Evolutionary conservation across 306 rosid genomes (phyloP).

Genomic region (Cicer judaicum): DNA sequence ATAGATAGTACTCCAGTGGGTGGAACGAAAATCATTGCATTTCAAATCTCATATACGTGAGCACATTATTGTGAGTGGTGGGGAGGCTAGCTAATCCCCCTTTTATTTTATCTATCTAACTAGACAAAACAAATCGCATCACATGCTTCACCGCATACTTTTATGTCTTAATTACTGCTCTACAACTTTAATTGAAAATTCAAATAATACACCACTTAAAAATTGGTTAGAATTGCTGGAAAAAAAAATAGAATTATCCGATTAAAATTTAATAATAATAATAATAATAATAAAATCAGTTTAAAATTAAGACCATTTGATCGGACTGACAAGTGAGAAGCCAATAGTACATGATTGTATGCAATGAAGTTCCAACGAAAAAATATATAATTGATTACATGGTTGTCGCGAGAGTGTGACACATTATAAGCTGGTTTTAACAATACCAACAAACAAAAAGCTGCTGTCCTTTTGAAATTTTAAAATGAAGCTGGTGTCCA

Average conservation of each 20-base stretch:
- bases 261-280: too few relatives aligned
- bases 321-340: too few relatives aligned
- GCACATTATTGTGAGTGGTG: constrained; percentile 39
- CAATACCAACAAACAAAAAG: not conserved
- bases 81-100: constrained; percentile 31
- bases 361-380: too few relatives aligned
- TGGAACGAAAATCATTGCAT: constrained; percentile 49
- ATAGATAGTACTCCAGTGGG: constrained; percentile 44
- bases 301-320: too few relatives aligned
- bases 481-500: too few relatives aligned
- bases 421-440: not conserved
- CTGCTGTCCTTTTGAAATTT: not conserved
- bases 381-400: not conserved
- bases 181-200: too few relatives aligned
- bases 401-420: not conserved
- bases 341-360: too few relatives aligned
- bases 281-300: too few relatives aligned
- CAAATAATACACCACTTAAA: not conserved
- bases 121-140: not conserved
- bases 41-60: constrained; percentile 17
- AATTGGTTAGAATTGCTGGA: too few relatives aligned
- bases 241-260: too few relatives aligned
- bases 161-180: too few relatives aligned
- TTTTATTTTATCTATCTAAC: not conserved
- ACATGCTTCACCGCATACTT: constrained; percentile 7